Base-by-base conservation (phyloP, 495 filamentous ascomycete species). In the Penicillium lividum region DNA sequence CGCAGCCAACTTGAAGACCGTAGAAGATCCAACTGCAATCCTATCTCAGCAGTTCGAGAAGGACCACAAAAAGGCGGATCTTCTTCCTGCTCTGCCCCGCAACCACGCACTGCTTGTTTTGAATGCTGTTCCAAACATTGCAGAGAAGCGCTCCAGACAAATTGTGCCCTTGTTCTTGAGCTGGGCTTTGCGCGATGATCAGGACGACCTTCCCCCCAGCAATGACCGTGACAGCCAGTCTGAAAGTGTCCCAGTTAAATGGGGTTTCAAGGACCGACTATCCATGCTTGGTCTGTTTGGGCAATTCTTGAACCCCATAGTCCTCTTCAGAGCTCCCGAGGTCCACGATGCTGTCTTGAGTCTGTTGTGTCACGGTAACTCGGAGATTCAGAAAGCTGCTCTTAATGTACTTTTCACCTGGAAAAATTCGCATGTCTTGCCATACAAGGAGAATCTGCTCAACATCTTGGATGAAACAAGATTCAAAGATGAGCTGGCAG, bases 381-480 rank as follows among this genome's bases (percentile, higher is more conserved):
- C 87, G 28, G 92, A 96, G 57, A 80, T 97, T 15, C 94, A 99
- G 63, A 91, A 89, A 56, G 80, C 83, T 59, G 84, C 91, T 4
- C 80, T 99, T 34, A 93, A 91, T 65, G 91, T 89, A 30, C 83
- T 99, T 22, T 81, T 94, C 45, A 84, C 92, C 0, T 98, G 94
- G 93, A 97, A 96, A 68, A 79, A 83, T 36, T 77, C 87, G 3
- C 84, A 79, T 16, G 78, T 99, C 48, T 80, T 79, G 46, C 85
- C 86, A 3, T 98, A 97, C 65, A 83, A 93, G 59, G 93, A 97
- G 62, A 89, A 92, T 59, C 78, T 99, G 7, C 81, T 90, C 38
- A 94, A 93, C 60, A 79, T 99, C 5, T 80, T 98, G 13, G 95
- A 99, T 62, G 94, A 98, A 58, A 84, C 90, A 3, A 80, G 89